Conservation (phyloP, 306 rosid genomes). For the Crotalaria pallida region DNA sequence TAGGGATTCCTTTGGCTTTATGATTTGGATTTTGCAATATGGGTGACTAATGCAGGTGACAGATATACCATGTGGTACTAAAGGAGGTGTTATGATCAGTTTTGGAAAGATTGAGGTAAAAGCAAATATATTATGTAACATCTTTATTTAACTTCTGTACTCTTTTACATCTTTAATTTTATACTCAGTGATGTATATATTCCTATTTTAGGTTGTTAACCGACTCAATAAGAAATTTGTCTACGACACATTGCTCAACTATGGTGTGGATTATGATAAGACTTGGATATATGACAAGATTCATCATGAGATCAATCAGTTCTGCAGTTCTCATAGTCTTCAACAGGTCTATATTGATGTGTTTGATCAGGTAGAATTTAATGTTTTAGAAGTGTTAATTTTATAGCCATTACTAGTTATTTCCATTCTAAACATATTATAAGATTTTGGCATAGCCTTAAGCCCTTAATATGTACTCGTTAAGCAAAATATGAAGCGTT, state of each 20-base stretch:
- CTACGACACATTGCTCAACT: constrained; percentile 69
- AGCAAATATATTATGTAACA: background rate
- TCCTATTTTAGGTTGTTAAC: constrained; percentile 68
- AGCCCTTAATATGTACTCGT: background rate
- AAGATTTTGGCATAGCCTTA: background rate
- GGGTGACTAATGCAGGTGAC: constrained; percentile 51
- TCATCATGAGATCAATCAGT: constrained; percentile 92
- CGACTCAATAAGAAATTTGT: constrained; percentile 73
- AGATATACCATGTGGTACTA: constrained; percentile 92
- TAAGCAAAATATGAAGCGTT: background rate
- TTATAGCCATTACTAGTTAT: background rate
- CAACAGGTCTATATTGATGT: constrained; percentile 93
- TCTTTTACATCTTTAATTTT: background rate
- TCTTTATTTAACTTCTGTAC: background rate
- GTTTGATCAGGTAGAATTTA: constrained; percentile 68
- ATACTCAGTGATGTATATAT: constrained; percentile 1
- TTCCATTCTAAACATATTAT: background rate
- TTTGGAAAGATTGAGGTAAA: constrained; percentile 88
- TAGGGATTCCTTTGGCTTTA: constrained; percentile 2
- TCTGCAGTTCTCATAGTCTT: constrained; percentile 81
- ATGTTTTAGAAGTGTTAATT: background rate
- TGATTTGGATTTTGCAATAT: background rate
- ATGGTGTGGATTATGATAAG: constrained; percentile 79
- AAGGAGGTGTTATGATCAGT: constrained; percentile 89
- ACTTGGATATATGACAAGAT: constrained; percentile 97